phyloP scores from a whole-genome alignment of 495 filamentous ascomycete species.

The Talaromyces borbonicus region DNA sequence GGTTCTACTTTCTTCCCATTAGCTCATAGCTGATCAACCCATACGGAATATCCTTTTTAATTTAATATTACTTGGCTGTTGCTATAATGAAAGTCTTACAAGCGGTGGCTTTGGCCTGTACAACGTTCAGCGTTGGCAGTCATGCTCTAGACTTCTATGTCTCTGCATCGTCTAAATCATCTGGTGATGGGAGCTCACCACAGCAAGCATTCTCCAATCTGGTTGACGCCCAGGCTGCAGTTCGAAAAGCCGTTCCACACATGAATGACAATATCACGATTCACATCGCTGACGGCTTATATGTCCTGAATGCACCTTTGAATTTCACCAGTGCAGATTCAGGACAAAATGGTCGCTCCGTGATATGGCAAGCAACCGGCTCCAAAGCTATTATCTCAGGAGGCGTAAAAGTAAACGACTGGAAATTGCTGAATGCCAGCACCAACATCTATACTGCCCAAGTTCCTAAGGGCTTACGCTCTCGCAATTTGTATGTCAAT shows the following conservation, averaged over 20 bases:
- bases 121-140: not conserved
- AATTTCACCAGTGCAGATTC: not conserved
- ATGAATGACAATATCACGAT: not conserved
- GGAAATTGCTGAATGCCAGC: not conserved
- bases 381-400: not conserved
- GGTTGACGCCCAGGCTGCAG: not conserved
- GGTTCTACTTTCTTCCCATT: not conserved
- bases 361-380: not conserved
- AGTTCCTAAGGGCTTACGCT: not conserved
- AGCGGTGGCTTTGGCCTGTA: not conserved
- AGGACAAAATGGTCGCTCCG: not conserved
- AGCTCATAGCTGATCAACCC: not conserved
- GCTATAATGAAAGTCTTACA: not conserved
- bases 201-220: not conserved
- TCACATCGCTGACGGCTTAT: not conserved
- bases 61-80: not conserved
- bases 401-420: not conserved
- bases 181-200: not conserved
- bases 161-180: not conserved
- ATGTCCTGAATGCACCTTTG: not conserved
- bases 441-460: not conserved
- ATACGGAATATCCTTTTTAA: not conserved
- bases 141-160: not conserved
- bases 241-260: not conserved
- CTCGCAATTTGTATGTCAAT: not conserved